phyloP scores from a whole-genome alignment of 768 basidiomycete genomes.

The Russula sp. region DNA sequence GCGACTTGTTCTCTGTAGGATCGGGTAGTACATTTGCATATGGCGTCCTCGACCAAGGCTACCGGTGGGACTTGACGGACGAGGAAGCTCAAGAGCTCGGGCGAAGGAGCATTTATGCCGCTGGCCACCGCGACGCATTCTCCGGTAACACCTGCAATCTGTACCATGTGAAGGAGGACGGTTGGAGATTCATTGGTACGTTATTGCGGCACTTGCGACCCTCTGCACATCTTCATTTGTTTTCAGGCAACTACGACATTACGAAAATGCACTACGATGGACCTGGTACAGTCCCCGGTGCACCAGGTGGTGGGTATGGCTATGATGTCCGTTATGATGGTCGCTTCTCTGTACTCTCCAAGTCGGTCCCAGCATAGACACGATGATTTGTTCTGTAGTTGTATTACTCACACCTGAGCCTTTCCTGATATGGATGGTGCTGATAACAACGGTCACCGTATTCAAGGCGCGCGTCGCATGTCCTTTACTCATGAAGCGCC shows the following conservation, averaged over 20 bases:
- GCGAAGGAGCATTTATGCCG: slow-evolving; percentile 90
- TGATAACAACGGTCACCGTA: not conserved
- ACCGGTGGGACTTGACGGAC: slow-evolving; percentile 86
- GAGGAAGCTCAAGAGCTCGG: slow-evolving; percentile 95
- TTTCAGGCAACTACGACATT: slow-evolving; percentile 85
- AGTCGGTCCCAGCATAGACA: slow-evolving; percentile 26
- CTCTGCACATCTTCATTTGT: slow-evolving; percentile 16
- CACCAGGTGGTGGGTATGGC: slow-evolving; percentile 65
- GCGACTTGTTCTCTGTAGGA: slow-evolving; percentile 97
- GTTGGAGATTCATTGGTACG: slow-evolving; percentile 94
- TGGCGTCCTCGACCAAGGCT: slow-evolving; percentile 95
- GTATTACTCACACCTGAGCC: not conserved
- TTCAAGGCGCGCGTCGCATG: not conserved
- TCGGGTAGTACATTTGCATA: slow-evolving; percentile 99
- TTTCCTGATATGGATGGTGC: slow-evolving; percentile 14
- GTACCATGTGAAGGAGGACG: slow-evolving; percentile 90
- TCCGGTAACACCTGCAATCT: slow-evolving; percentile 95
- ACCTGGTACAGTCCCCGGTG: slow-evolving; percentile 60
- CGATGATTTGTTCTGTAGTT: slow-evolving; percentile 17
- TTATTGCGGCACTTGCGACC: slow-evolving; percentile 15
- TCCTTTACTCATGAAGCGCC: slow-evolving; percentile 19
- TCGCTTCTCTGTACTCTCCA: slow-evolving; percentile 47
- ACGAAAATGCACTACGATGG: slow-evolving; percentile 89
- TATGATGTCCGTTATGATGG: slow-evolving; percentile 67
- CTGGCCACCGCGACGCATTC: slow-evolving; percentile 93